Conservation (phyloP, 306 rosid species). For the apple (Malus domestica) region DNA sequence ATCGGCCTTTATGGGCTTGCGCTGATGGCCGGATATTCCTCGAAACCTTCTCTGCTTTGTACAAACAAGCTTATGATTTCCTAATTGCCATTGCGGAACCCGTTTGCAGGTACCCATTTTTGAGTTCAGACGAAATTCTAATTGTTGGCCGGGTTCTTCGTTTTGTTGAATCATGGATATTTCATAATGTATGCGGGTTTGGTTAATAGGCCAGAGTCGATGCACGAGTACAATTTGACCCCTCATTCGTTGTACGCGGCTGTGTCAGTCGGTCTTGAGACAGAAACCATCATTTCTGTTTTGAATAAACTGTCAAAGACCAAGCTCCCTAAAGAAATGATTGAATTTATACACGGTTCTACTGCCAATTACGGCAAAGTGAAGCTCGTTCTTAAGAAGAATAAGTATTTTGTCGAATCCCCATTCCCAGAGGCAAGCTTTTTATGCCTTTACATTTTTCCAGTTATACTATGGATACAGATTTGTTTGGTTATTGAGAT, state of each 20-base stretch:
- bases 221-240: conserved; percentile 94
- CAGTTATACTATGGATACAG: not conserved
- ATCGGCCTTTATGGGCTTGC: conserved; percentile 95
- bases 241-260: conserved; percentile 94
- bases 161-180: not conserved
- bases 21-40: conserved; percentile 90
- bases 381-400: conserved; percentile 93
- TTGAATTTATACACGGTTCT: conserved; percentile 70
- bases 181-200: not conserved
- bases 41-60: conserved; percentile 85
- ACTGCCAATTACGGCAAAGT: conserved; percentile 96
- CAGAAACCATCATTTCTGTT: conserved; percentile 72
- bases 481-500: conserved; percentile 2
- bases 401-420: conserved; percentile 78
- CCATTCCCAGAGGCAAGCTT: conserved; percentile 74
- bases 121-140: not conserved
- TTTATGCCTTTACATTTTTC: not conserved
- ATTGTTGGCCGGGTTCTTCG: too few relatives aligned
- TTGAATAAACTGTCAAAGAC: conserved; percentile 82
- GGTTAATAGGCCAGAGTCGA: conserved; percentile 77
- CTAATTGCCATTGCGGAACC: conserved; percentile 94
- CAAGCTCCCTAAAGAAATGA: conserved; percentile 95
- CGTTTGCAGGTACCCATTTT: conserved; percentile 66
- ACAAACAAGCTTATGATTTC: conserved; percentile 93
- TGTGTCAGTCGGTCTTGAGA: conserved; percentile 87